Evolutionary conservation across 1,284 basidiomycete genomes (phyloP), one percentile per base, ranked within the genome.

Genomic region (Cryptococcus depauperatus): DNA sequence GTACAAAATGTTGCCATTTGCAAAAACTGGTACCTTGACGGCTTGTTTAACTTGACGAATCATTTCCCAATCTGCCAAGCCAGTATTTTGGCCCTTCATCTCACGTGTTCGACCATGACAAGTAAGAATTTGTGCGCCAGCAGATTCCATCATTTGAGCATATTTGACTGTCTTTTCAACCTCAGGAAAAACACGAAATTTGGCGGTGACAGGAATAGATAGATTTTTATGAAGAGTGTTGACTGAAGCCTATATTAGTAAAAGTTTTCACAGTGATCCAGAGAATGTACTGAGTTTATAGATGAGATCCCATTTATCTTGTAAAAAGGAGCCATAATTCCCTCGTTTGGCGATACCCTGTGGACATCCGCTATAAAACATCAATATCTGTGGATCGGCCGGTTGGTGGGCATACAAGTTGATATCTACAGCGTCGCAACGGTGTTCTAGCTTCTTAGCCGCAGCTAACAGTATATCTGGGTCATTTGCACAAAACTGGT

Each of bases 1-100:
- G 66, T 68, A 90, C 9, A 97, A 78, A 41, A 97, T 80, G 66
- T 97, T 97, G n/a, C 93, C 93, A 66, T 98, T 98, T 0, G 93
- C 92, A 62, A 98, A 87, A 2, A 97, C 91, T 0, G 93, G 93
- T 0, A 97, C 80, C 2, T 79, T 82, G 25, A 96, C 87, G 0
- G 87, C 85, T 57, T 84, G 67, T 67, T 90, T 92, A 52, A 95
- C 87, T 0, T 85, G 83, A 14, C 76, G 75, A 59, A 95, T 92
- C 69, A 90, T 82, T 28, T 70, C 71, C 82, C 83, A 95, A 55
- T 89, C 86, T 1, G 90, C 90, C 1, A 92, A 68, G 5, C 90
- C 90, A 10, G 71, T 72, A 19, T 58, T 47, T 45, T 90, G 86
- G 0, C 92, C 95, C 43, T 93, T 83, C 73, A 95, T 90, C 54